Percentiles rank a stretch among this genome's conserved stretches.
phyloP scores from a whole-genome alignment of 1,139 yeast species.

The Lodderomyces jiufengensis region DNA sequence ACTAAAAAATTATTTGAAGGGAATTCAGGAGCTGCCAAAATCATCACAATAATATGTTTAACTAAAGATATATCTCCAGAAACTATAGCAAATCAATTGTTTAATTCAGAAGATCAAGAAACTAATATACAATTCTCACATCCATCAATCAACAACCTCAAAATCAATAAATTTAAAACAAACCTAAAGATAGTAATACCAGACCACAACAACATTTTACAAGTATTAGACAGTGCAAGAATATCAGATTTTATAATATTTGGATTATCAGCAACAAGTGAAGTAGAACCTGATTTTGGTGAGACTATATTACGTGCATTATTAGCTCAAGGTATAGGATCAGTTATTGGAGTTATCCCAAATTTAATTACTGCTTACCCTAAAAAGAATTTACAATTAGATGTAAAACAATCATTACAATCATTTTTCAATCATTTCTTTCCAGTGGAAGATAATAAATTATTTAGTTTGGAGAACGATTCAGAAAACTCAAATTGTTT shows the following conservation, averaged over 20 bases:
- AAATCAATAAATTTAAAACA: constrained; percentile 66
- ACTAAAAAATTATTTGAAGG: constrained; percentile 76
- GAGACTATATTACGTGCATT: constrained; percentile 86
- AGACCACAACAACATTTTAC: constrained; percentile 59
- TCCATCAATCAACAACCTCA: constrained; percentile 50
- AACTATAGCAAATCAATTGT: constrained; percentile 52
- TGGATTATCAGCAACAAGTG: constrained; percentile 79
- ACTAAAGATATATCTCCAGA: constrained; percentile 65
- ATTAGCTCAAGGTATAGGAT: constrained; percentile 89
- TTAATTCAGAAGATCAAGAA: constrained; percentile 30
- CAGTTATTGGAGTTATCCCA: constrained; percentile 78
- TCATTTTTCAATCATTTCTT: constrained; percentile 88
- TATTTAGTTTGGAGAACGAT: constrained; percentile 64
- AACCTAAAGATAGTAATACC: constrained; percentile 75
- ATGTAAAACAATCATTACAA: constrained; percentile 73
- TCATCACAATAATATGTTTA: constrained; percentile 76
- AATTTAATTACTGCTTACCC: constrained; percentile 65
- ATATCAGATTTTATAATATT: constrained; percentile 85
- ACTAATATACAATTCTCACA: constrained; percentile 30
- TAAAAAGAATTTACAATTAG: constrained; percentile 73
- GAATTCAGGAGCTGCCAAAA: constrained; percentile 72
- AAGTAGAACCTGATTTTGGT: constrained; percentile 75
- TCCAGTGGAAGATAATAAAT: constrained; percentile 69
- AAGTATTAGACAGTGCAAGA: constrained; percentile 81
- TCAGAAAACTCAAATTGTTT: constrained; percentile 71